Evolutionary conservation across 208 protist species (phyloP), one percentile per base, ranked within the genome.

Genomic region (Porcisia hertigi): DNA sequence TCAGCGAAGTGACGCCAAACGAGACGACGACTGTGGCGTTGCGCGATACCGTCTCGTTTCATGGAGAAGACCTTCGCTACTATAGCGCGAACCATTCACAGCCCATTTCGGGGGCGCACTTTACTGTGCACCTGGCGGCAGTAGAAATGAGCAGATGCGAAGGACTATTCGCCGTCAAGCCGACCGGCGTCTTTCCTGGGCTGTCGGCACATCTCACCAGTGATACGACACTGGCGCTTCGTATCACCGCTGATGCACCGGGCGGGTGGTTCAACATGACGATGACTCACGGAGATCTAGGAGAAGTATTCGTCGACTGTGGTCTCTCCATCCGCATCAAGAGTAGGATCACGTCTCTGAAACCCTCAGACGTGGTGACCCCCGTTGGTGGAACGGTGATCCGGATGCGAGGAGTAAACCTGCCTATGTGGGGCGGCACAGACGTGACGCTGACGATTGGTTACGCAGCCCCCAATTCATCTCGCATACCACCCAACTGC

Each of bases 231-330:
- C 23, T 86, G 7, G 75, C 79, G 36, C 65, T 88, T 39, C 73
- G 55, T 53, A 75, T 88, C 60, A 76, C 77, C 25, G 71, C 72
- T 7, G 75, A 79, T 34, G 76, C 80, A 0, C 85, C 85, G 8
- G 79, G 78, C 34, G 85, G 85, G 60, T 83, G 79, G 79, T 86
- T 81, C 72, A 80, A 78, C 76, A 9, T 86, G 9, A 82, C 70
- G 23, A 71, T 88, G 65, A 54, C 67, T 7, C 80, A 81, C 4
- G 76, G 76, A n/a, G 76, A 83, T 63, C 43, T 58, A 9, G 85
- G 85, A 0, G 73, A 73, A 14, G 72, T 84, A 36, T 77, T 71
- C 49, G 74, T 83, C 36, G 67, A 63, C 70, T 83, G 80, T 57
- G 81, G 78, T 2, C 72, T 88, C 6, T 80, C 85, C 11, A 49